phyloP scores from a whole-genome alignment of 306 rosid genomes.

The Pyrus bretschneideri region DNA sequence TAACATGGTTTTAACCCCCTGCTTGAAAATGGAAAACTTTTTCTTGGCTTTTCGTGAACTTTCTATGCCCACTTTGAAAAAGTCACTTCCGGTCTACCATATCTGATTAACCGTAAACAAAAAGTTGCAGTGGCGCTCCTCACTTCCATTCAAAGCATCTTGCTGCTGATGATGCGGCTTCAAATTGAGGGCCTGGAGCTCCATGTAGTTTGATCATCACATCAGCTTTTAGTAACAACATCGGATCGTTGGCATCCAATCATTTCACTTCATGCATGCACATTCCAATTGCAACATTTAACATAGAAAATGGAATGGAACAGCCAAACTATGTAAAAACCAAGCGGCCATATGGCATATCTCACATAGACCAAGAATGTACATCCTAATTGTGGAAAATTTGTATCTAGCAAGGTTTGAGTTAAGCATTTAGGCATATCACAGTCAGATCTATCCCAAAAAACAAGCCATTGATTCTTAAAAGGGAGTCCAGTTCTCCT shows the following conservation, averaged over 20 bases:
- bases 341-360: background rate
- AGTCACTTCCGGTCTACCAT: background rate
- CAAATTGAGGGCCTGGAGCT: background rate
- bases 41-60: background rate
- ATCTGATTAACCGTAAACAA: background rate
- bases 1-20: background rate
- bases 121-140: background rate
- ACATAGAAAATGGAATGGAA: background rate
- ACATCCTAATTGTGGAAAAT: too few species aligned
- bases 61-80: background rate
- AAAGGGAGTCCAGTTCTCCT: too few species aligned
- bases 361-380: background rate
- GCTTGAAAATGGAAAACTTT: background rate
- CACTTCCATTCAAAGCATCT: background rate
- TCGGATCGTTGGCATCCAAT: background rate
- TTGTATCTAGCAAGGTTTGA: too few species aligned
- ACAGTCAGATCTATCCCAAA: too few species aligned
- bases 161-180: background rate
- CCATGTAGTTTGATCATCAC: background rate
- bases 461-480: too few species aligned
- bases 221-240: background rate
- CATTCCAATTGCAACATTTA: background rate
- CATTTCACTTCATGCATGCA: background rate
- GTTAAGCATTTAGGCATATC: too few species aligned
- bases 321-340: background rate